These are phyloP conservation scores for Ciborinia camelliae DNA, from an alignment of 2,329 filamentous ascomycete species.

Conservation along the genomic window DNA sequence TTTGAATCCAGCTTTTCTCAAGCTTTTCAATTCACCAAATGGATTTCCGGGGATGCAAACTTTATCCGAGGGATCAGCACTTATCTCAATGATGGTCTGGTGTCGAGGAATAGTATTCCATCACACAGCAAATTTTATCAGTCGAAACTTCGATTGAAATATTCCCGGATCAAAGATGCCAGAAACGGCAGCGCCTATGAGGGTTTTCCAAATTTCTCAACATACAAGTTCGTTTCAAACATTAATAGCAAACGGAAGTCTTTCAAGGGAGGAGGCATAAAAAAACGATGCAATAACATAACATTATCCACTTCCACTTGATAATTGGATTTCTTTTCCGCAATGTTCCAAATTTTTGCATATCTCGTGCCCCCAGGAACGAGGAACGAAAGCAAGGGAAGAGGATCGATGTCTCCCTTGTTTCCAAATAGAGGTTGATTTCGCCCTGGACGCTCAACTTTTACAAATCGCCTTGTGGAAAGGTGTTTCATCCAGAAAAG, in stretches of 20 bases:
- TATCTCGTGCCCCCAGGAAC: neutral
- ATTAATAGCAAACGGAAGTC: neutral
- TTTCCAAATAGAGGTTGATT: neutral
- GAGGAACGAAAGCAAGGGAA: neutral
- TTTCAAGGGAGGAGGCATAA: neutral
- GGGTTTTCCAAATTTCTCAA: neutral
- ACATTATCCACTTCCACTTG: neutral
- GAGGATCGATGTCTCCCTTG: no score
- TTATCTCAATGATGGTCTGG: neutral
- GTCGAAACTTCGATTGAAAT: neutral
- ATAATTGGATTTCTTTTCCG: neutral
- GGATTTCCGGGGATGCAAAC: neutral
- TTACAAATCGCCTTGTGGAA: neutral
- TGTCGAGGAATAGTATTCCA: neutral
- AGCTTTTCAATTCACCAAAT: neutral
- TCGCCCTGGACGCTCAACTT: neutral
- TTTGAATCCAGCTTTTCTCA: neutral
- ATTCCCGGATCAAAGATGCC: neutral
- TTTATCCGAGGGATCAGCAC: conserved; percentile 1
- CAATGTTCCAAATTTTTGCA: neutral
- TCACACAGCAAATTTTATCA: neutral
- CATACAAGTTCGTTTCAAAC: neutral
- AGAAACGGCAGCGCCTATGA: neutral
- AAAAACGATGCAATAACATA: no score
- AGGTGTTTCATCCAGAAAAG: neutral